Base-by-base conservation (phyloP, 2,329 filamentous ascomycete species). In the Ophiostoma pallidulum region DNA sequence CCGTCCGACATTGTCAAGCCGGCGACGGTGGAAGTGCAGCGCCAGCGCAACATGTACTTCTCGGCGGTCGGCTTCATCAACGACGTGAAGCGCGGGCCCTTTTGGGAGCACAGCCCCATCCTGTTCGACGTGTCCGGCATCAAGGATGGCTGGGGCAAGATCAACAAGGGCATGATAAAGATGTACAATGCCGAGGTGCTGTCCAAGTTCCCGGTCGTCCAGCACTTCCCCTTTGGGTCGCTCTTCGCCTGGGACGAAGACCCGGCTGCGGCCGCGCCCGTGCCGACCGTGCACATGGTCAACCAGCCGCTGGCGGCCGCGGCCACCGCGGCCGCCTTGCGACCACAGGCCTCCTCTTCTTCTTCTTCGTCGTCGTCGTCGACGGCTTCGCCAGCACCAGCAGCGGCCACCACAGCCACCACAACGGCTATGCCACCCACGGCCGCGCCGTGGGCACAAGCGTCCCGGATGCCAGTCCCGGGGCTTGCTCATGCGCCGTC, bases 111-210 rank as follows among this genome's bases (percentile, higher is more conserved):
- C 62, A 95, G 88, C 55, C 91, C 91, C 0, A 91, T 95, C 55
- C 69, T 98, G 12, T 98, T 84, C 62, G 90, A 98, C 63, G 88
- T 98, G 36, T 94, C 88, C 0, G 92, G 92, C 10, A 85, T 98
- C 54, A 80, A 79, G 56, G 82, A 84, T 48, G 86, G 92, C n/a
- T 98, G 92, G 92, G 92, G 86, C 31, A 98, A 98, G 71, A 95
- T 98, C 60, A 97, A 98, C 66, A 90, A 90, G 71, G 92, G 92
- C 44, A 97, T 98, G 92, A 80, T 98, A 59, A 98, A 97, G 67
- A 98, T 98, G 92, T 98, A 91, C 69, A 89, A 94, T 56, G 92
- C 87, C 16, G 92, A 98, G 68, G 92, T 98, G 3, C 72, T 98
- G 13, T 87, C 86, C 33, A 98, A 98, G 64, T 96, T 96, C 60